Evolutionary conservation across 2,329 filamentous ascomycete species (phyloP).

Genomic region (Exophiala bonariae): DNA sequence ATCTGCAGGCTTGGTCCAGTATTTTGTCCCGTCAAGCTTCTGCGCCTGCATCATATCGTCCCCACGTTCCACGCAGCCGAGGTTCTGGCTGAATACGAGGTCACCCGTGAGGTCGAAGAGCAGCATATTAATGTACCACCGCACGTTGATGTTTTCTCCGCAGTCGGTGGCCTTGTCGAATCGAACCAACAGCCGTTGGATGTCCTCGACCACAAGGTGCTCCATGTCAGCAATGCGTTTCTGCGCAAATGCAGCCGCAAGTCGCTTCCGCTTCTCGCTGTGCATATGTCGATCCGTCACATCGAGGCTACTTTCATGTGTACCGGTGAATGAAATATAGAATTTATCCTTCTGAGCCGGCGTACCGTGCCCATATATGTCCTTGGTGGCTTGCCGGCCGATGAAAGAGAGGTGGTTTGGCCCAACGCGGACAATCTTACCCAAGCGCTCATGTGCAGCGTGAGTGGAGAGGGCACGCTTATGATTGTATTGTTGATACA

Average conservation of each 20-base stretch:
- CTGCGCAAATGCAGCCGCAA: conserved; percentile 33
- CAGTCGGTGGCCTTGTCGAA: background rate
- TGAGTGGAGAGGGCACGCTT: background rate
- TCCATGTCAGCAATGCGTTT: conserved; percentile 34
- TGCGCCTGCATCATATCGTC: conserved; percentile 40
- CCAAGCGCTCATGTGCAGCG: background rate
- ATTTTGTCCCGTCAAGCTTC: conserved; percentile 8
- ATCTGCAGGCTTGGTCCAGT: conserved; percentile 2
- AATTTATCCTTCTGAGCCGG: conserved; percentile 32
- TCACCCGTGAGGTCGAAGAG: conserved; percentile 30
- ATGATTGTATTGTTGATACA: background rate
- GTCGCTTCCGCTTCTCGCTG: conserved; percentile 32
- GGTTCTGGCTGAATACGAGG: conserved; percentile 56
- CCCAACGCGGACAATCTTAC: conserved; percentile 3
- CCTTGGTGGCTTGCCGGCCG: conserved; percentile 11
- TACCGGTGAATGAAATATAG: conserved; percentile 30
- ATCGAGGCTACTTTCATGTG: conserved; percentile 34
- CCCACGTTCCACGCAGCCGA: conserved; percentile 52
- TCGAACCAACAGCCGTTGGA: conserved; percentile 14
- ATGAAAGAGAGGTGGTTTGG: conserved; percentile 12
- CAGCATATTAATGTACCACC: background rate
- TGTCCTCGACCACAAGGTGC: conserved; percentile 26
- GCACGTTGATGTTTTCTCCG: background rate
- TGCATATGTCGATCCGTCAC: conserved; percentile 34
- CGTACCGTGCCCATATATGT: conserved; percentile 36